A percentile compares a stretch with the other conserved stretches of the same genome.
These are phyloP conservation scores for Populus nigra DNA, from an alignment of 345 rosid species.

Conservation along the genomic window DNA sequence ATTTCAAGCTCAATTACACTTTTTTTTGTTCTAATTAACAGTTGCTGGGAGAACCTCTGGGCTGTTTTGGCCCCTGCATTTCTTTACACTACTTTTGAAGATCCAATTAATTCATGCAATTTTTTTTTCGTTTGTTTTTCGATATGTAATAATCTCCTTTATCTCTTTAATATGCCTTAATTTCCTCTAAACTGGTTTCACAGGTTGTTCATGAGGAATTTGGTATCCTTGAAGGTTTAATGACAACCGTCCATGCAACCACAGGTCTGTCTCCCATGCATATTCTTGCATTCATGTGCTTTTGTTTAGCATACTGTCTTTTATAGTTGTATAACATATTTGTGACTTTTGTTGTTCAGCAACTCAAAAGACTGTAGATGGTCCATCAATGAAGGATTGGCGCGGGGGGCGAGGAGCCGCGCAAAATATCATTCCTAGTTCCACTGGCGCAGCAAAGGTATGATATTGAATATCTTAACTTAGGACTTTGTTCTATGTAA, in stretches of 20 bases:
- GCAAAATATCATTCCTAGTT: constrained; percentile 98
- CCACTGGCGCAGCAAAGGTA: constrained; percentile 99
- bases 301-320: constrained; percentile 2
- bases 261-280: constrained; percentile 52
- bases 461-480: constrained; percentile 1
- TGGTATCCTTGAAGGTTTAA: constrained; percentile 91
- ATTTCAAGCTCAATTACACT: constrained; percentile 7
- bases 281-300: background rate
- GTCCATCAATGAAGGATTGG: constrained; percentile 99
- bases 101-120: background rate
- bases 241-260: constrained; percentile 99
- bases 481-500: background rate
- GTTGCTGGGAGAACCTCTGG: background rate
- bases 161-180: background rate
- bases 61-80: background rate
- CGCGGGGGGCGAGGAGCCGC: constrained; percentile 98
- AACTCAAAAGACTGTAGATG: constrained; percentile 97
- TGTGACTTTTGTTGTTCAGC: constrained; percentile 48
- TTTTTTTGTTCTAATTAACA: background rate
- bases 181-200: background rate
- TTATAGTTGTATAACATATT: constrained; percentile 9
- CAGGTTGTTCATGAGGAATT: constrained; percentile 98
- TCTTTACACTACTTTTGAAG: background rate
- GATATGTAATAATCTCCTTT: background rate
- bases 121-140: background rate